A percentile compares a stretch with the other conserved stretches of the same genome.
Evolutionary conservation across 192 early-diverging fungal genomes (phyloP).

Genomic region (Gamsiella multidivaricata): DNA sequence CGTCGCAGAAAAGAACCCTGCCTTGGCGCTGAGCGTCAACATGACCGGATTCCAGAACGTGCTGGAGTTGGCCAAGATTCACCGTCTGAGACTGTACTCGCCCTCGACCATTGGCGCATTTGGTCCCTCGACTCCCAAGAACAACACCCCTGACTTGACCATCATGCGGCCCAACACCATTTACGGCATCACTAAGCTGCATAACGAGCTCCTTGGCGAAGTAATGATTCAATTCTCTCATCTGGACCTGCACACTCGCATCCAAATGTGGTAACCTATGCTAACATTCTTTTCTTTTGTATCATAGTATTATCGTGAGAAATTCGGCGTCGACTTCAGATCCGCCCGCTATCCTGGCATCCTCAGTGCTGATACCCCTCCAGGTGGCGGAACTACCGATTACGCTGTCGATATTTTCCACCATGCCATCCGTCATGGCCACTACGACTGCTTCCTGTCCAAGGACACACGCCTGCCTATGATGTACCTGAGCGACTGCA

Average conservation of each 20-base stretch:
- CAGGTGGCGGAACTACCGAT: slow-evolving; percentile 76
- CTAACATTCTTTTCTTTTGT: not conserved
- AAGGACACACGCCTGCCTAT: slow-evolving; percentile 69
- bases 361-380: slow-evolving; percentile 72
- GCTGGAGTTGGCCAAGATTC: slow-evolving; percentile 68
- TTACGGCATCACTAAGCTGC: slow-evolving; percentile 76
- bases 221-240: slow-evolving; percentile 1
- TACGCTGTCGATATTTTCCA: slow-evolving; percentile 80
- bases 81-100: slow-evolving; percentile 67
- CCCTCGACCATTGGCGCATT: slow-evolving; percentile 79
- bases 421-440: slow-evolving; percentile 63
- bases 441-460: slow-evolving; percentile 70
- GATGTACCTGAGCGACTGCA: slow-evolving; percentile 76
- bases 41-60: slow-evolving; percentile 76
- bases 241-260: not conserved
- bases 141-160: slow-evolving; percentile 69
- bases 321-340: slow-evolving; percentile 73
- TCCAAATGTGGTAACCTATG: not conserved
- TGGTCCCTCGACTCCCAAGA: slow-evolving; percentile 72
- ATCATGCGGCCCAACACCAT: slow-evolving; percentile 77
- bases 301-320: slow-evolving; percentile 67
- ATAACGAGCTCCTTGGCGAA: slow-evolving; percentile 74
- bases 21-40: slow-evolving; percentile 69
- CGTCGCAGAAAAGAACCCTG: slow-evolving; percentile 72
- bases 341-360: slow-evolving; percentile 74